A percentile compares a stretch with the other conserved stretches of the same genome.
Evolutionary conservation across 305 asterid species (phyloP).

Genomic region (Fraxinus nigra): DNA sequence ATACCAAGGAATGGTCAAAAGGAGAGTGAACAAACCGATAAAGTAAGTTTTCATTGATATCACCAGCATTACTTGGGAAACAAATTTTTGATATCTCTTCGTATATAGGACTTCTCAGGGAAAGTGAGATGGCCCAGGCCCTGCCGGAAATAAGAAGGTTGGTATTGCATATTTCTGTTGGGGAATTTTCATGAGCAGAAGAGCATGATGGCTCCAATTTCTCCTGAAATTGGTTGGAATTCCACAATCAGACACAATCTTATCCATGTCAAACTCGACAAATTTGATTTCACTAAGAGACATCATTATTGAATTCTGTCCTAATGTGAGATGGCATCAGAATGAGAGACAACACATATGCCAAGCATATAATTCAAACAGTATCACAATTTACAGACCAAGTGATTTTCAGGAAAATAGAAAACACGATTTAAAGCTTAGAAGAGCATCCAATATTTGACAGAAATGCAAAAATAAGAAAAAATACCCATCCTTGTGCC

Average conservation of each 20-base stretch:
- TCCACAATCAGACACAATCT: conserved; percentile 13
- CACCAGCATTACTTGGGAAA: conserved; percentile 52
- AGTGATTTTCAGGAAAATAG: neutral
- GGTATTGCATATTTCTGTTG: conserved; percentile 31
- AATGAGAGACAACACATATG: neutral
- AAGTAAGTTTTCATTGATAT: conserved; percentile 47
- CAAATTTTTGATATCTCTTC: conserved; percentile 72
- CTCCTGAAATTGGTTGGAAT: conserved; percentile 48
- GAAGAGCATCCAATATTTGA: neutral
- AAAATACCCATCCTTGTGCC: neutral
- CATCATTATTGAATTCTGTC: neutral
- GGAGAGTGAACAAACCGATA: conserved; percentile 57
- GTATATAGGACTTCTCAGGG: conserved; percentile 49
- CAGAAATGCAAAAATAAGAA: neutral
- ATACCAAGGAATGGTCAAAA: neutral
- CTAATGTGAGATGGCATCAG: neutral
- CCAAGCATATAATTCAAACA: neutral
- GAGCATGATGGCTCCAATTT: conserved; percentile 50
- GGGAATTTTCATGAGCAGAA: conserved; percentile 40
- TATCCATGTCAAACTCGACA: conserved; percentile 15
- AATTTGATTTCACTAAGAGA: neutral
- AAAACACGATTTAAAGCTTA: neutral
- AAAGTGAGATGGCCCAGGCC: conserved; percentile 91
- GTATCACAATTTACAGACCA: neutral
- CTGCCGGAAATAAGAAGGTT: conserved; percentile 67